Base-by-base conservation (phyloP, 192 early-diverging fungal species). In the Geranomyces michiganensis region DNA sequence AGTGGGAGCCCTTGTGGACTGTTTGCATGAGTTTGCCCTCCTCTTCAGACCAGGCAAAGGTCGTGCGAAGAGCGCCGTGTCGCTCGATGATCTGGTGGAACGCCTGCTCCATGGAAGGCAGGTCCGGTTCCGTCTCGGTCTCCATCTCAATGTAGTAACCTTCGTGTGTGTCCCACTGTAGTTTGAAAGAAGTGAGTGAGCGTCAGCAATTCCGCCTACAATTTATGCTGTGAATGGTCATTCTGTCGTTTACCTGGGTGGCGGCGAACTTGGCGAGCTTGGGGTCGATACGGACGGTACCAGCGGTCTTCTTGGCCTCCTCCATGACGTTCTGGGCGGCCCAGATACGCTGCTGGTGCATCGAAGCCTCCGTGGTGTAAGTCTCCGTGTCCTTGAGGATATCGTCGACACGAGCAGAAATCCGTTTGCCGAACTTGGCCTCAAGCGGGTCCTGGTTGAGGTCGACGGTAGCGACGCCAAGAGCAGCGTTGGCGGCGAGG, bases 271-370 rank as follows among this genome's bases (percentile, higher is more conserved):
- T n/a, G 51, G 21, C 26, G 26, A 53, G 51, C 51, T 53, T 53
- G 21, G 19, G 19, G 15, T 53, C 51, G 36, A 41, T 41, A 41
- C 36, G 36, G 6, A 26, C 51, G 26, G 19, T 53, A 53, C 21
- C 51, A n/a, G 26, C 19, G 4, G 26, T n/a, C 51, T 53, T 53
- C 29, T 41, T 33, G 36, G 19, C 29, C 17, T 62, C 26, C 21
- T 26, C 51, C 21, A 26, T 46, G n/a, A 19, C 24, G 41, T n/a
- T 41, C 44, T 65, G 63, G 12, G 63, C 63, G 63, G 41, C 44
- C 63, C 63, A 65, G 45, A 65, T 65, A 30, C 63, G 63, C 21
- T 65, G 30, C 46, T 65, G 63, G 44, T 65, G 63, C 24, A 30
- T 41, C 33, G 63, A 65, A 21, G 63, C 63, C 46, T 65, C 45